phyloP scores from a whole-genome alignment of 2,329 filamentous ascomycete species.

The Fusarium sp. region DNA sequence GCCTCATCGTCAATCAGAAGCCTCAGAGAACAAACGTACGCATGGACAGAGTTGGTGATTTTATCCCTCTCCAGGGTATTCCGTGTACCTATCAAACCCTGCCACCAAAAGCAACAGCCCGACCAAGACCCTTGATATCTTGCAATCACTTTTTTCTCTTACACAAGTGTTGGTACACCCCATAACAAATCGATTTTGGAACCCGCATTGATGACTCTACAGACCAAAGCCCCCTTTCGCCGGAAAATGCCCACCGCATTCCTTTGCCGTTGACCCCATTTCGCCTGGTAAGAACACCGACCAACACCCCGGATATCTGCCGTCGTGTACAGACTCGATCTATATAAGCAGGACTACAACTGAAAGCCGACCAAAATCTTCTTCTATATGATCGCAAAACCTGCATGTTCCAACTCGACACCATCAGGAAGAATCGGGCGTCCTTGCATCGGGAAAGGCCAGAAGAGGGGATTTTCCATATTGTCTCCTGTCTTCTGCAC shows the following conservation, averaged over 20 bases:
- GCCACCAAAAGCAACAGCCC: neutral
- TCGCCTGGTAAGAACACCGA: conserved; percentile 6
- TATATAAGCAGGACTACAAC: neutral
- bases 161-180: neutral
- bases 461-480: conserved; percentile 64
- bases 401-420: conserved; percentile 57
- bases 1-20: neutral
- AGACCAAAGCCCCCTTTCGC: conserved; percentile 10
- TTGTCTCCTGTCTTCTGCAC: conserved; percentile 46
- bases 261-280: neutral
- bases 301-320: neutral
- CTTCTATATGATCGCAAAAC: conserved; percentile 52
- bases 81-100: neutral
- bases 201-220: neutral
- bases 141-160: neutral
- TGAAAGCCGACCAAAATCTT: neutral
- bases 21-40: neutral
- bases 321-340: neutral
- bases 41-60: neutral
- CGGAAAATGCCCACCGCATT: conserved; percentile 7
- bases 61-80: neutral
- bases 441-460: conserved; percentile 69
- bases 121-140: neutral
- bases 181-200: conserved; percentile 1
- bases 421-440: conserved; percentile 61